Base-by-base conservation (phyloP, 352 stramenopile genomes). In the Thraustochytrium sp. region DNA sequence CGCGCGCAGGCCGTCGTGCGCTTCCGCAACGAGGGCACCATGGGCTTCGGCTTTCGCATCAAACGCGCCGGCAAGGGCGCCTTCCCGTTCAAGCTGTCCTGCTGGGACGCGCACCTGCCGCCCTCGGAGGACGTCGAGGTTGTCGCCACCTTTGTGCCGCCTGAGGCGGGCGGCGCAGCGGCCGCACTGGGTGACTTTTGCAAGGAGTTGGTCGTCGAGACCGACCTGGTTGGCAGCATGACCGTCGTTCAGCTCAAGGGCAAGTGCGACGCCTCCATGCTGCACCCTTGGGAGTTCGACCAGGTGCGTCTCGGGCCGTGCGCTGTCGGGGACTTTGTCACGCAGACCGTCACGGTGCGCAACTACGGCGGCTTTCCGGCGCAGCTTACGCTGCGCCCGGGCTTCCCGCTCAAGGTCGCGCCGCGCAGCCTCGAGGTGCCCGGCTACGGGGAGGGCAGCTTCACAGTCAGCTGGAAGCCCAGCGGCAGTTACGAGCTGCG, bases 401-500 rank as follows among this genome's bases (percentile, higher is more conserved):
- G 74, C 74, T 82, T 68, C 61, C 74, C 74, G 21, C 55, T 82
- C 53, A 82, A 82, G 54, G 42, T 82, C 26, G 13, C 74, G 2
- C 37, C 74, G 21, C 31, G 42, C 13, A 29, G 9, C 11, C 0
- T 82, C 1, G 26, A 23, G 0, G 46, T 82, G 37, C 11, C 31
- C 4, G 74, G 74, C 42, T 37, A 82, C 54, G 29, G 21, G 4
- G 26, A 11, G 2, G 49, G 3, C 5, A 46, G 23, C 13, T 82
- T 82, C 11, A 16, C 54, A n/a, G 37, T 82, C 11, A 56, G 51
- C 2, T 82, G 74, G 74, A 82, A 73, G 55, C 74, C 74, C 11
- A 74, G 78, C 18, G 74, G 74, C n/a, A 31, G 74, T 37, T 82
- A 82, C 40, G 74, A 82, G 55, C 74, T 82, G 37, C 74, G 74